phyloP scores from a whole-genome alignment of 805 yeast species.

The Candida golubevii region DNA sequence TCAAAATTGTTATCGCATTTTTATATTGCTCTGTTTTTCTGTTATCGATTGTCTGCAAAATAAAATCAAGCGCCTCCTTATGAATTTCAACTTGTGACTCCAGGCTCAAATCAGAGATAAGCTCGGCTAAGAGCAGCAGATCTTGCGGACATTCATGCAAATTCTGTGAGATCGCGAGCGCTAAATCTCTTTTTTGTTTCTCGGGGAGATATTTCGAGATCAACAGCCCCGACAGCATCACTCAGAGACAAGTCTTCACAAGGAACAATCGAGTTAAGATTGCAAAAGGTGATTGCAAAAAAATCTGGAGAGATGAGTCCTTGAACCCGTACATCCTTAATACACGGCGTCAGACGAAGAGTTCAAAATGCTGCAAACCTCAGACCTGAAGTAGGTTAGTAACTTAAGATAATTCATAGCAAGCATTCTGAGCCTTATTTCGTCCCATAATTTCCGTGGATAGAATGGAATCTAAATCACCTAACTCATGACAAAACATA shows the following conservation, averaged over 20 bases:
- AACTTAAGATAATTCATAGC: no score
- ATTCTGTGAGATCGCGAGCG: constrained; percentile 4
- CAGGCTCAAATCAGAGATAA: constrained; percentile 9
- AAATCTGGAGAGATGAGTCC: constrained; percentile 1
- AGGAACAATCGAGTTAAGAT: not conserved
- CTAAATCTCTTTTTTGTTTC: constrained; percentile 8
- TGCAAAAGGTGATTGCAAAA: not conserved
- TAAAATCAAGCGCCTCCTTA: constrained; percentile 6
- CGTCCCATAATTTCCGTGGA: no score
- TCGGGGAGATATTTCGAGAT: constrained; percentile 10
- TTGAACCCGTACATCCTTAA: constrained; percentile 1
- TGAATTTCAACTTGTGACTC: constrained; percentile 3
- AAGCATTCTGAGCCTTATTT: no score
- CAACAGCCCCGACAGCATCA: constrained; percentile 4
- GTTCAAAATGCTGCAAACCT: no score
- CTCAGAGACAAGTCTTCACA: not conserved
- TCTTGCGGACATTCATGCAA: constrained; percentile 6
- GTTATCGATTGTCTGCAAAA: not conserved
- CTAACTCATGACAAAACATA: no score
- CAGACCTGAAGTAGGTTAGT: no score
- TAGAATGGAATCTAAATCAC: no score
- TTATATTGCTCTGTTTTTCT: not conserved
- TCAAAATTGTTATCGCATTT: constrained; percentile 1
- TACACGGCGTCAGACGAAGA: no score
- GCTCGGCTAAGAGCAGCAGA: constrained; percentile 11